phyloP scores from a whole-genome alignment of 225 moss, liverwort and hornwort genomes.

The Polytrichum commune region DNA sequence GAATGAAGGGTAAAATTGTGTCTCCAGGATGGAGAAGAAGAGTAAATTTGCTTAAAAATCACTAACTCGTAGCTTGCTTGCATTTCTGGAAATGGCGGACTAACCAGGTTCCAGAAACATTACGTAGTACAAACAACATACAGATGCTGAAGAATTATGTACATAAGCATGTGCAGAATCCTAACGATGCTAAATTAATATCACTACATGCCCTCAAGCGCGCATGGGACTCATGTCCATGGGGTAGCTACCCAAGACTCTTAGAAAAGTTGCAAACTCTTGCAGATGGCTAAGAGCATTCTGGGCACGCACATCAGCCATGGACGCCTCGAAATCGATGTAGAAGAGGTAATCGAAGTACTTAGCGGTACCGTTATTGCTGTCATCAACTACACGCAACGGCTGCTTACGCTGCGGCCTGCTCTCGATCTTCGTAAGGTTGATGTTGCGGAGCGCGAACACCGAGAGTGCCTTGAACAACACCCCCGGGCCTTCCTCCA shows the following conservation, averaged over 20 bases:
- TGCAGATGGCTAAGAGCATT: constrained; percentile 69
- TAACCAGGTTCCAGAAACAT: too few relatives aligned
- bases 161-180: too few relatives aligned
- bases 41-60: too few relatives aligned
- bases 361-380: constrained; percentile 66
- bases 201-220: constrained; percentile 13
- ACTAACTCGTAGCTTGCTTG: too few relatives aligned
- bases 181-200: too few relatives aligned
- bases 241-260: constrained; percentile 79
- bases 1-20: too few relatives aligned
- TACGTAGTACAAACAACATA: too few relatives aligned
- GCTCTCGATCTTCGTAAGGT: constrained; percentile 82
- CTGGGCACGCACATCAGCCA: constrained; percentile 74
- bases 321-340: constrained; percentile 78
- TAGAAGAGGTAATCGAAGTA: constrained; percentile 61
- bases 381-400: constrained; percentile 72
- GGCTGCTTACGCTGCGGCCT: constrained; percentile 74
- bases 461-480: constrained; percentile 69
- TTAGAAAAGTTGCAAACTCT: constrained; percentile 77
- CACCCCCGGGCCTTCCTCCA: constrained; percentile 75
- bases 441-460: constrained; percentile 60
- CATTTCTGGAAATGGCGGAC: too few relatives aligned
- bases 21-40: too few relatives aligned
- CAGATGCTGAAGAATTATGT: too few relatives aligned
- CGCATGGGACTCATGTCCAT: constrained; percentile 53